phyloP scores from a whole-genome alignment of 495 filamentous ascomycete genomes.

The Geoglossum glabrum region DNA sequence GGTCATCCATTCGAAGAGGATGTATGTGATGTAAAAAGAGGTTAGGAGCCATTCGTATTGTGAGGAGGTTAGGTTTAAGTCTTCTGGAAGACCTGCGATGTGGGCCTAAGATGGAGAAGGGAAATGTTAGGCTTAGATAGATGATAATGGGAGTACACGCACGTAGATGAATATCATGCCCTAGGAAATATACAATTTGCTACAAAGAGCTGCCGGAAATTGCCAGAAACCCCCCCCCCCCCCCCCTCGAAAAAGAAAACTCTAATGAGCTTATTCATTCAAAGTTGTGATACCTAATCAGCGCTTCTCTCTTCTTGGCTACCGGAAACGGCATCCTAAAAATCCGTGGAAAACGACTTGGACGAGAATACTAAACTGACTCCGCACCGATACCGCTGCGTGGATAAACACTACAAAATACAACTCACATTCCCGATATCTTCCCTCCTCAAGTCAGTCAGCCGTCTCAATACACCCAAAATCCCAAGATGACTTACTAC shows the following conservation, averaged over 20 bases:
- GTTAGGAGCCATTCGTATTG: constrained; percentile 51
- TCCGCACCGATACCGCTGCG: no score
- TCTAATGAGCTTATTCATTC: no score
- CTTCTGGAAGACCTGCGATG: constrained; percentile 48
- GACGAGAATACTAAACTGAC: no score
- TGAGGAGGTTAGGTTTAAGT: constrained; percentile 33
- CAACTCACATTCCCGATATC: constrained; percentile 49
- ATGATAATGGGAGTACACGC: background rate
- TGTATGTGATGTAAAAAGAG: constrained; percentile 50
- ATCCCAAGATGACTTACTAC: constrained; percentile 38
- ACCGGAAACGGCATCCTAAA: no score
- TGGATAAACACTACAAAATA: no score
- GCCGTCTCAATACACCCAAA: no score
- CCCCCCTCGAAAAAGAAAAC: no score
- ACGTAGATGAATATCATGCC: background rate
- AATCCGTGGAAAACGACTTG: no score
- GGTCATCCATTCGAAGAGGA: constrained; percentile 55
- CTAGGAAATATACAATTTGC: background rate
- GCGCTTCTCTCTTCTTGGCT: no score
- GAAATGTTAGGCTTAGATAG: background rate
- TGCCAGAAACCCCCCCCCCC: no score
- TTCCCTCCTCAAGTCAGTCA: constrained; percentile 12
- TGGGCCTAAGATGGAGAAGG: constrained; percentile 25
- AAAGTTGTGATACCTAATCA: no score
- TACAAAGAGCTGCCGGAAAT: background rate